phyloP scores from a whole-genome alignment of 805 yeast genomes.

The Candida railenensis region DNA sequence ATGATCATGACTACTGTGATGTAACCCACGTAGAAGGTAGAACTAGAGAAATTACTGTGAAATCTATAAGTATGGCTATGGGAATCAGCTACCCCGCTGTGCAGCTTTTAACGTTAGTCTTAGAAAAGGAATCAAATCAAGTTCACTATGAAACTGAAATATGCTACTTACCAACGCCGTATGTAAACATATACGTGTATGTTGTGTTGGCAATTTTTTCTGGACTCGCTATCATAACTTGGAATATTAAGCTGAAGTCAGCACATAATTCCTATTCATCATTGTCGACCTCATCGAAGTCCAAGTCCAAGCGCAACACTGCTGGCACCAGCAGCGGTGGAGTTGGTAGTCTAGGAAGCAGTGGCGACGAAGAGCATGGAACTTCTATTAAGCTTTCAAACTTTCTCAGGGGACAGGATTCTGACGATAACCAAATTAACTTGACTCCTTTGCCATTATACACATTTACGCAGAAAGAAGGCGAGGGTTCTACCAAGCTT shows the following conservation, averaged over 20 bases:
- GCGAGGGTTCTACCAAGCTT: background rate
- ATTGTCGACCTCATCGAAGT: background rate
- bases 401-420: constrained; percentile 31
- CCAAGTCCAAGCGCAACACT: background rate
- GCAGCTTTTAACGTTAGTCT: constrained; percentile 30
- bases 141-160: constrained; percentile 33
- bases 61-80: constrained; percentile 41
- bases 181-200: constrained; percentile 38
- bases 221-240: constrained; percentile 25
- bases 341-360: constrained; percentile 1
- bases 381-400: constrained; percentile 20
- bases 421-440: constrained; percentile 9
- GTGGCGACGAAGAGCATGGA: background rate
- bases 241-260: constrained; percentile 28
- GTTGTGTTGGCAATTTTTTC: constrained; percentile 32
- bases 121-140: constrained; percentile 7
- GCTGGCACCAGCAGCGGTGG: constrained; percentile 9
- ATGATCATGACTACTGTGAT: constrained; percentile 95
- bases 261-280: constrained; percentile 30
- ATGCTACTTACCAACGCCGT: constrained; percentile 49
- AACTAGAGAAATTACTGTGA: constrained; percentile 37
- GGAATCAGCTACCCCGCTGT: constrained; percentile 42
- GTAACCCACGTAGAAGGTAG: constrained; percentile 46
- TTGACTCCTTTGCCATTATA: constrained; percentile 20
- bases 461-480: constrained; percentile 17